phyloP scores from a whole-genome alignment of 805 yeast species.

The Ogataea sp. region DNA sequence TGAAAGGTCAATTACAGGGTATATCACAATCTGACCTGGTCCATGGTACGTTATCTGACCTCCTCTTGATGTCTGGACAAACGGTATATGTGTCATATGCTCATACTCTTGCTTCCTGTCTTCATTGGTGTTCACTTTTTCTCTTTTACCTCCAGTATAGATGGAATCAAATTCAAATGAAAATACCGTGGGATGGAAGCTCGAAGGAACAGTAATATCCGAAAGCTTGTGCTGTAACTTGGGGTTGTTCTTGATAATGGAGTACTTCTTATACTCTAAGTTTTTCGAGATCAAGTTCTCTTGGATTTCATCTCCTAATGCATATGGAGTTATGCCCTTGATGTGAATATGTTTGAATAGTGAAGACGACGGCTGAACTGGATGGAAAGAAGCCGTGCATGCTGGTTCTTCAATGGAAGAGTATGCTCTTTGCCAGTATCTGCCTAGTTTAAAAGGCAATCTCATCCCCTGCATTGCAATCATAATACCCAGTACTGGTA shows the following conservation, averaged over 20 bases:
- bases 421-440: no score
- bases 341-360: slow-evolving; percentile 38
- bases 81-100: slow-evolving; percentile 40
- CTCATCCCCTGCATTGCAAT: no score
- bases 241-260: slow-evolving; percentile 15
- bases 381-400: no score
- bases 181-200: slow-evolving; percentile 60
- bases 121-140: slow-evolving; percentile 40
- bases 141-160: slow-evolving; percentile 88
- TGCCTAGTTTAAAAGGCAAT: no score
- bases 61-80: slow-evolving; percentile 79
- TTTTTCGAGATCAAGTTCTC: slow-evolving; percentile 46
- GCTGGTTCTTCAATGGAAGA: no score
- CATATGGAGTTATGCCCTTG: slow-evolving; percentile 29
- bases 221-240: not conserved
- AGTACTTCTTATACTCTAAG: slow-evolving; percentile 39
- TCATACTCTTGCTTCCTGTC: slow-evolving; percentile 15
- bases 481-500: no score
- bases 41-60: slow-evolving; percentile 98
- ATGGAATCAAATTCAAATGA: slow-evolving; percentile 83
- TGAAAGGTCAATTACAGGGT: slow-evolving; percentile 67
- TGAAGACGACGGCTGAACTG: slow-evolving; percentile 7
- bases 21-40: slow-evolving; percentile 86
- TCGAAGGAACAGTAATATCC: slow-evolving; percentile 16
- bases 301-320: slow-evolving; percentile 49